These are phyloP conservation scores for Wickerhamomyces kurtzmanii DNA, from an alignment of 805 yeast species.

Conservation along the genomic window DNA sequence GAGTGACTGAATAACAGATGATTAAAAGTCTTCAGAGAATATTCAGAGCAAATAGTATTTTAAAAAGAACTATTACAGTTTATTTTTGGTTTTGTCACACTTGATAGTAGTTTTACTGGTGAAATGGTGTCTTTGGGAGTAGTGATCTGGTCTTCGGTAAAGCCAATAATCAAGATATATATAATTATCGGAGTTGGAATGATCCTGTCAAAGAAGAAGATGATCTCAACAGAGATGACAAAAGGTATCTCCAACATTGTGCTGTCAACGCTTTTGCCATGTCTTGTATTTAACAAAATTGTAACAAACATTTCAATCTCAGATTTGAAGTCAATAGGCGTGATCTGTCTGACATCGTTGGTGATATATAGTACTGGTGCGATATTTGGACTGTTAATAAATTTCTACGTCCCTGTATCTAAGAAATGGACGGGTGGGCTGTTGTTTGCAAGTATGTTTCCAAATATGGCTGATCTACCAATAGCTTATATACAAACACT, in stretches of 20 bases:
- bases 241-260: constrained; percentile 41
- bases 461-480: constrained; percentile 76
- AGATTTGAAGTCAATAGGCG: constrained; percentile 44
- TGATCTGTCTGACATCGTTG: constrained; percentile 19
- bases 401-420: constrained; percentile 50
- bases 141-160: constrained; percentile 13
- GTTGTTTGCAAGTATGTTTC: constrained; percentile 62
- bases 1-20: no score
- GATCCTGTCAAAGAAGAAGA: constrained; percentile 13
- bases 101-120: no score
- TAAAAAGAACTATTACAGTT: no score
- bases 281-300: constrained; percentile 42
- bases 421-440: constrained; percentile 71
- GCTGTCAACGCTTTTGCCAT: constrained; percentile 43
- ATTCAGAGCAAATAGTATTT: no score
- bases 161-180: constrained; percentile 16
- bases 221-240: constrained; percentile 40
- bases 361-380: constrained; percentile 33
- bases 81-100: constrained; percentile 24
- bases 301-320: constrained; percentile 39
- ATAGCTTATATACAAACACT: constrained; percentile 75
- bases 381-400: constrained; percentile 24
- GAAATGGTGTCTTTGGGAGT: constrained; percentile 10
- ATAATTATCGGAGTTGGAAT: constrained; percentile 12
- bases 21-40: no score